Percentiles rank a stretch among this genome's conserved stretches.
These are phyloP conservation scores for Ceratopteris richardii DNA, from an alignment of 75 land plant genomes.

Conservation along the genomic window DNA sequence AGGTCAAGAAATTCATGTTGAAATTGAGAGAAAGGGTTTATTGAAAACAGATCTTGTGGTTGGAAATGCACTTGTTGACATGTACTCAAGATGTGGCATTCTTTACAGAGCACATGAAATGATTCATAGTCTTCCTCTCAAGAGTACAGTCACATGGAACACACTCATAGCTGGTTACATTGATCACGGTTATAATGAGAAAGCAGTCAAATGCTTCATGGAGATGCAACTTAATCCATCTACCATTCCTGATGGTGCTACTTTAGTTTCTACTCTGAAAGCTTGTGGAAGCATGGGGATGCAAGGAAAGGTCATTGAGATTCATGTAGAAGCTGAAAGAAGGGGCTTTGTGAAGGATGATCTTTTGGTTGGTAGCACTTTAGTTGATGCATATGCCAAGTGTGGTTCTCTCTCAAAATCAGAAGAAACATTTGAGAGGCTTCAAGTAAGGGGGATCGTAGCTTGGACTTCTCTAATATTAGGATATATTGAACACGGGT, in stretches of 20 bases:
- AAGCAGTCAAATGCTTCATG: neutral
- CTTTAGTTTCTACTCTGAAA: no score
- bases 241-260: no score
- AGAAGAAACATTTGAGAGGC: constrained; percentile 20
- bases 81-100: constrained; percentile 57
- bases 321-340: no score
- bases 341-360: constrained; percentile 4
- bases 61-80: constrained; percentile 41
- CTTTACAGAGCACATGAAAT: neutral
- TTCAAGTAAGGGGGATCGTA: constrained; percentile 8
- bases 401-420: constrained; percentile 17
- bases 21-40: neutral
- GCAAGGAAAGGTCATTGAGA: no score
- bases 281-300: no score
- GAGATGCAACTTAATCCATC: no score
- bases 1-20: neutral
- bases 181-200: neutral
- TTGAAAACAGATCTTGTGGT: constrained; percentile 26
- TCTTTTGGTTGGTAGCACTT: constrained; percentile 17
- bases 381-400: constrained; percentile 23
- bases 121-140: neutral
- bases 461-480: constrained; percentile 30
- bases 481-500: constrained; percentile 19
- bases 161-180: constrained; percentile 1
- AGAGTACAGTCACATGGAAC: neutral